phyloP scores from a whole-genome alignment of 2,329 filamentous ascomycete species.

The Exserohilum rostratum region DNA sequence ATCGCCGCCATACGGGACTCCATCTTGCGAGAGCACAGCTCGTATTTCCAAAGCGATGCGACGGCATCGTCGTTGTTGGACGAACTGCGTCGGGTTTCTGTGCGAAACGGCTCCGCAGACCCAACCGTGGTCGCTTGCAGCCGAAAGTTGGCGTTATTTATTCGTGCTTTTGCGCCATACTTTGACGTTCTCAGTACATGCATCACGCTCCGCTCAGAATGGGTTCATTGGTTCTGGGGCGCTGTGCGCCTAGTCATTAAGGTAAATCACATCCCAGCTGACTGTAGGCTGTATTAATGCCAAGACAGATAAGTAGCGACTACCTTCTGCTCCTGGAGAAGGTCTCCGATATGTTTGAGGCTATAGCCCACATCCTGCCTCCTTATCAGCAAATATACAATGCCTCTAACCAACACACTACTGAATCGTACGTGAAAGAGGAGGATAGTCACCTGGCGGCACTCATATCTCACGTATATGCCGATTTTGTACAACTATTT shows the following conservation, averaged over 20 bases:
- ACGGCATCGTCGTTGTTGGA: constrained; percentile 24
- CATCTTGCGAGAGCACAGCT: constrained; percentile 26
- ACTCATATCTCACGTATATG: constrained; percentile 36
- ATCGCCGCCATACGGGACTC: constrained; percentile 25
- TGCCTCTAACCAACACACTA: constrained; percentile 13
- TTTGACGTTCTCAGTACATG: constrained; percentile 35
- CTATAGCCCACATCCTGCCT: constrained; percentile 28
- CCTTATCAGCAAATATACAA: constrained; percentile 31
- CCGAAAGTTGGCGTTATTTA: constrained; percentile 30
- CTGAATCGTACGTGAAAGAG: constrained; percentile 1
- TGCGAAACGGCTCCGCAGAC: constrained; percentile 13
- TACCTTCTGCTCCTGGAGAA: constrained; percentile 33
- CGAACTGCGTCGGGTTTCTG: constrained; percentile 21
- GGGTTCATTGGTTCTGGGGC: constrained; percentile 34
- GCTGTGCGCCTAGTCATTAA: constrained; percentile 30
- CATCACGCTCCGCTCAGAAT: constrained; percentile 23
- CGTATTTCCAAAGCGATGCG: constrained; percentile 19
- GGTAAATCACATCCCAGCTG: constrained; percentile 14
- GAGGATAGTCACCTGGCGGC: constrained; percentile 18
- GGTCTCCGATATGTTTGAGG: constrained; percentile 32
- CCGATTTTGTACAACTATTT: constrained; percentile 34
- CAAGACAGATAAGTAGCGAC: constrained; percentile 26
- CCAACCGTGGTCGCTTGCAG: constrained; percentile 20
- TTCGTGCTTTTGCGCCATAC: constrained; percentile 30
- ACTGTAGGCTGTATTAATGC: not conserved